Evolutionary conservation across 192 early-diverging fungal species (phyloP).

Genomic region (Backusella westeae): DNA sequence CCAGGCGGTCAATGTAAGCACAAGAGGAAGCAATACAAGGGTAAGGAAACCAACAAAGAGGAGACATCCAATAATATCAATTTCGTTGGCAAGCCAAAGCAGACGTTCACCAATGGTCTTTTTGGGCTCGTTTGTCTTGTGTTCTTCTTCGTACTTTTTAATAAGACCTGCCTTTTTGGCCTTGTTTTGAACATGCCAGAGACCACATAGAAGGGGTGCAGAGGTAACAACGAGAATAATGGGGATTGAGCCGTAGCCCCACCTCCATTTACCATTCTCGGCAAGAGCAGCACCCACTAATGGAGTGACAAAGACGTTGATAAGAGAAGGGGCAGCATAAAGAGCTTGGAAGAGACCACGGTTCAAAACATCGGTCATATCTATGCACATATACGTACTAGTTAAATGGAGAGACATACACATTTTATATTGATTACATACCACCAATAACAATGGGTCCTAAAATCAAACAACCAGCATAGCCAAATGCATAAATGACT

Average conservation of each 20-base stretch:
- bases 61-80: constrained; percentile 17
- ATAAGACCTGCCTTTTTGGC: constrained; percentile 14
- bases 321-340: constrained; percentile 15
- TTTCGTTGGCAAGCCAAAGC: not conserved
- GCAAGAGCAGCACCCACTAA: constrained; percentile 6
- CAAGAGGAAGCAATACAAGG: constrained; percentile 24
- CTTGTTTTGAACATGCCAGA: constrained; percentile 12
- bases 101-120: not conserved
- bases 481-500: constrained; percentile 28
- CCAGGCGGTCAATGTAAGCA: constrained; percentile 11
- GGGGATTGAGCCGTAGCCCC: constrained; percentile 20
- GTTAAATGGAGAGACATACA: not conserved
- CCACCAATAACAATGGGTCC: constrained; percentile 16
- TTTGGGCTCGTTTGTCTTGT: not conserved
- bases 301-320: constrained; percentile 19
- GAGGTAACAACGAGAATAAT: constrained; percentile 12
- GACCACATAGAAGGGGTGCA: constrained; percentile 16
- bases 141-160: not conserved
- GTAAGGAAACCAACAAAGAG: constrained; percentile 18
- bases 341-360: constrained; percentile 21
- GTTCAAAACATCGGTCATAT: constrained; percentile 18
- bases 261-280: constrained; percentile 12
- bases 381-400: not conserved
- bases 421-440: not conserved
- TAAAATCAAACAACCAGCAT: constrained; percentile 17